A percentile compares a stretch with the other conserved stretches of the same genome.
These are phyloP conservation scores for Trichoderma breve DNA, from an alignment of 2,329 filamentous ascomycete species.

Conservation along the genomic window DNA sequence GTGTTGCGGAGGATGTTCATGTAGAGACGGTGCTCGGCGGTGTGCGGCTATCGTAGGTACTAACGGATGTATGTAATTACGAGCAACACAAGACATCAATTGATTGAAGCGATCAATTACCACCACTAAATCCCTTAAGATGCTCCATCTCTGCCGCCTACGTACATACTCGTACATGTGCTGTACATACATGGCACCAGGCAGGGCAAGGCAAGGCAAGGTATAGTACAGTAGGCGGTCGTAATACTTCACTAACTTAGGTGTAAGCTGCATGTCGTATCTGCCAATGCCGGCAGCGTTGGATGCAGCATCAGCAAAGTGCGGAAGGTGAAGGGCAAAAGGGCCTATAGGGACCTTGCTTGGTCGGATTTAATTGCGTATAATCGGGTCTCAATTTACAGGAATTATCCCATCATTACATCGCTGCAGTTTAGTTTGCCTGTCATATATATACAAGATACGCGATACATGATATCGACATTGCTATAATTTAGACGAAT, in stretches of 20 bases:
- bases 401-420: not conserved
- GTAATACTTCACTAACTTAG: not conserved
- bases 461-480: not conserved
- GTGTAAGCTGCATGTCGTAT: constrained; percentile 17
- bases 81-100: not conserved
- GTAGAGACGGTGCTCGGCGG: not conserved
- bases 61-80: not conserved
- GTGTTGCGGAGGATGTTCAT: not conserved
- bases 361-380: not conserved
- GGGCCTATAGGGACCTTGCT: not conserved
- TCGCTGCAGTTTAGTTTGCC: not conserved
- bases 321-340: not conserved
- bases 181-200: not conserved
- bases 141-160: not conserved
- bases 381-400: not conserved
- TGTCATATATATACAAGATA: not conserved
- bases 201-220: not conserved
- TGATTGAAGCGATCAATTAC: not conserved
- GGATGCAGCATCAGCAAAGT: not conserved
- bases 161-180: not conserved
- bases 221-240: not conserved
- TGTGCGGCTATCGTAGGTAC: not conserved
- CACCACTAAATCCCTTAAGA: not conserved
- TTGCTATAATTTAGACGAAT: not conserved
- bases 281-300: constrained; percentile 13